Base-by-base conservation (phyloP, 768 basidiomycete genomes). In the Suillus lakei region DNA sequence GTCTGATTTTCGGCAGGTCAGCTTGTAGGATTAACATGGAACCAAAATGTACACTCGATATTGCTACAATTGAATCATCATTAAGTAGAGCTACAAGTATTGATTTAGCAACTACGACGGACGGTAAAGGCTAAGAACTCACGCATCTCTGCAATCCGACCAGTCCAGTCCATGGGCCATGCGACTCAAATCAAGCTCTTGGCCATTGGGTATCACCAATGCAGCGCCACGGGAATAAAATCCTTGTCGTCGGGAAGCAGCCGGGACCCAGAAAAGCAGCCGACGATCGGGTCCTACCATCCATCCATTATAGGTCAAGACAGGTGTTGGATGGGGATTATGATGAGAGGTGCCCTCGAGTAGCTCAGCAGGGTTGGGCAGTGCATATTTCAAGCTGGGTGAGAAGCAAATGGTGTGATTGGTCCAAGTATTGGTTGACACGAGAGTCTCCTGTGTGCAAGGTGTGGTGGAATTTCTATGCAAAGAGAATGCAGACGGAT, bases 401-500 rank as follows among this genome's bases (percentile, higher is more conserved):
- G 64, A 39, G 39, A 64, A 50, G 18, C 15, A 48, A 16, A 65
- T 48, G n/a, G 28, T 10, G 50, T 15, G 51, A 18, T 53, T 39
- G 21, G 5, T 28, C 10, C 34, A 15, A 15, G 38, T 30, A 39
- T 26, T 21, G 34, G 32, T 16, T 9, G 32, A 38, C 6, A 38
- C 16, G 50, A 9, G 12, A 10, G 50, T 62, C 4, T 23, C n/a
- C 16, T 36, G 36, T 21, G 48, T 59, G 34, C 26, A 30, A 30
- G 38, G 32, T 48, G 39, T 12, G 32, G 50, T 30, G 12, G 5
- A 10, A 39, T 4, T 16, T 15, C 44, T 46, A 38, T 51, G 46
- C n/a, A 21, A 59, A 16, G 30, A 48, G 15, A 26, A 61, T 36
- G 21, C 23, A 9, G 39, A 32, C 7, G 30, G 39, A 7, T 21